Conservation (phyloP, 108 stramenopile species). For the Poteriospumella lacustris region DNA sequence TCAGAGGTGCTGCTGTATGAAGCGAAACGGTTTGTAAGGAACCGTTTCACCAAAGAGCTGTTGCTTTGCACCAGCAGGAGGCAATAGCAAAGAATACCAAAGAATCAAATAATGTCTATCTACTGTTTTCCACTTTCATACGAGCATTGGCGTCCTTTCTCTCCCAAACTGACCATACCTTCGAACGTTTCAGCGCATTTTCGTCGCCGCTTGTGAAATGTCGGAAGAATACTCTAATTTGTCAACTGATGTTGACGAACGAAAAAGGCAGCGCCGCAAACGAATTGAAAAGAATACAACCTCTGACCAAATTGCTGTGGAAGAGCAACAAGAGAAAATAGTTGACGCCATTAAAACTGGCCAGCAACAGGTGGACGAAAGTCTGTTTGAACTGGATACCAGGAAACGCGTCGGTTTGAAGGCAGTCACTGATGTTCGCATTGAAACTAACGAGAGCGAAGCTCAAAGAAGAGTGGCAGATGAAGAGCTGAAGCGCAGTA, state of each 20-base stretch:
- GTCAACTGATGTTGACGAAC: slow-evolving; percentile 53
- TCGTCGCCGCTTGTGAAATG: not conserved
- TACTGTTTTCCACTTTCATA: too few relatives aligned
- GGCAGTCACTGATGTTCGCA: slow-evolving; percentile 51
- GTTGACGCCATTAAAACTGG: not conserved
- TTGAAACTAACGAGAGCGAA: slow-evolving; percentile 55
- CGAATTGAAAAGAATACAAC: slow-evolving; percentile 47
- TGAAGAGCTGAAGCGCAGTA: slow-evolving; percentile 54
- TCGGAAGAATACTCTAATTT: slow-evolving; percentile 27
- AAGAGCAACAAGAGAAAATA: not conserved
- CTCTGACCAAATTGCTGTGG: slow-evolving; percentile 26
- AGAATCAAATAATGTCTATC: not conserved
- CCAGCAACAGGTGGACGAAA: slow-evolving; percentile 49
- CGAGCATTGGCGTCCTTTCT: too few relatives aligned
- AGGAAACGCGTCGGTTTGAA: slow-evolving; percentile 52
- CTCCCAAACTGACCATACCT: too few relatives aligned
- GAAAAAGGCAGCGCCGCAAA: slow-evolving; percentile 42
- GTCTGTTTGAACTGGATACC: slow-evolving; percentile 49
- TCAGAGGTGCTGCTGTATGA: too few relatives aligned
- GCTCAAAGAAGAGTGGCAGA: slow-evolving; percentile 51
- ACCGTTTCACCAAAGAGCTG: not conserved
- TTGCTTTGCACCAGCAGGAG: not conserved
- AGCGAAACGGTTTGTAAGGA: not conserved
- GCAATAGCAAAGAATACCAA: not conserved
- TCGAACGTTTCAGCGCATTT: too few relatives aligned